Percentiles rank a stretch among this genome's conserved stretches.
Conservation (phyloP, 1,284 basidiomycete species). For the Inonotus hispidus region DNA sequence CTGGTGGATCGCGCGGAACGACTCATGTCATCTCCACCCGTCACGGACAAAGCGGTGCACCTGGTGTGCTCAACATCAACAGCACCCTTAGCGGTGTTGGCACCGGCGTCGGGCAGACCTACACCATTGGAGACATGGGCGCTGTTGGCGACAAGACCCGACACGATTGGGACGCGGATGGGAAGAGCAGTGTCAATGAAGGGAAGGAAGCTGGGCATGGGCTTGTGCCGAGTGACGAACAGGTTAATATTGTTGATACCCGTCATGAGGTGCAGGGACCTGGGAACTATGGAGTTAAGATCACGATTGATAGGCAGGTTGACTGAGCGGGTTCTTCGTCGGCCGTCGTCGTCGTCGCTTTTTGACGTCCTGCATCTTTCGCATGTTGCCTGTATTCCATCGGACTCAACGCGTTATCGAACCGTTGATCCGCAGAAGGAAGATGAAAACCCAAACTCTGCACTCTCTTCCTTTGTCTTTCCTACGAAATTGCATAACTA, state of each 20-base stretch:
- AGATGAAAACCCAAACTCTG: no score
- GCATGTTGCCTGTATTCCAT: no score
- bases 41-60: conserved; percentile 25
- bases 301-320: conserved; percentile 32
- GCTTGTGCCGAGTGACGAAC: conserved; percentile 26
- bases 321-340: conserved; percentile 19
- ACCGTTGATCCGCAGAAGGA: no score
- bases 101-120: conserved; percentile 44
- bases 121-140: conserved; percentile 60
- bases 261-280: conserved; percentile 24
- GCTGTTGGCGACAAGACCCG: conserved; percentile 22
- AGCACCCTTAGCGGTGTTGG: conserved; percentile 33
- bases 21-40: conserved; percentile 47
- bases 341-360: background rate
- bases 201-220: conserved; percentile 34
- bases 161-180: conserved; percentile 38
- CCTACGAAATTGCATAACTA: background rate
- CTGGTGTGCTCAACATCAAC: conserved; percentile 32
- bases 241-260: conserved; percentile 18
- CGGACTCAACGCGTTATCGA: no score
- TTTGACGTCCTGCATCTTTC: no score
- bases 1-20: conserved; percentile 30
- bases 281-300: conserved; percentile 28
- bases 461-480: background rate
- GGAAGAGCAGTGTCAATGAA: conserved; percentile 50